phyloP scores from a whole-genome alignment of 225 moss, liverwort and hornwort species.

The Ulota crispa region DNA sequence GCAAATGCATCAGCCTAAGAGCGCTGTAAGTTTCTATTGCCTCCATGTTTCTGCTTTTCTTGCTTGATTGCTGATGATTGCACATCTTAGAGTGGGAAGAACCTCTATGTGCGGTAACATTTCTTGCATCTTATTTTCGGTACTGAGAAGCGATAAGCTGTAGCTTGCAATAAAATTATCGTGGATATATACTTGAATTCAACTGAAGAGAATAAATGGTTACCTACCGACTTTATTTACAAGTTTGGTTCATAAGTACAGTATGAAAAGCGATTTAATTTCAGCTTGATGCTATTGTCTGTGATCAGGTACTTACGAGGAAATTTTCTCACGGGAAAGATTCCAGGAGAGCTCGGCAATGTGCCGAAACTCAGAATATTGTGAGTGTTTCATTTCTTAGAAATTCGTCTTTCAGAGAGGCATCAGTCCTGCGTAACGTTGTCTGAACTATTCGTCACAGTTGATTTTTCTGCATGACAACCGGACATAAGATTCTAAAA shows the following conservation, averaged over 20 bases:
- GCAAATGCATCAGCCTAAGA: conserved; percentile 54
- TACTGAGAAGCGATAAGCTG: neutral
- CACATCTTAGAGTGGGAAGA: neutral
- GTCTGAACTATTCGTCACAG: neutral
- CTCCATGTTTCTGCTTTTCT: neutral
- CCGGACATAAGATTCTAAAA: neutral
- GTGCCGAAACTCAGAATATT: conserved; percentile 57
- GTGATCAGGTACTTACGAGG: conserved; percentile 68
- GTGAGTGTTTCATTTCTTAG: conserved; percentile 41
- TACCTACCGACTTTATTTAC: neutral
- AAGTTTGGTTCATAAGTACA: neutral
- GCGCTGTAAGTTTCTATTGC: conserved; percentile 60
- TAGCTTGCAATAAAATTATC: neutral
- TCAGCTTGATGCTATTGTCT: conserved; percentile 7
- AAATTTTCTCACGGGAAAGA: conserved; percentile 64
- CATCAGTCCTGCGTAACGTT: neutral
- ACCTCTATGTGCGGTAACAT: neutral
- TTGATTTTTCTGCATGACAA: neutral
- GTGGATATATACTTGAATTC: neutral
- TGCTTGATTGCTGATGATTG: neutral
- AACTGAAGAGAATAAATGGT: neutral
- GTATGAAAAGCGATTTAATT: neutral
- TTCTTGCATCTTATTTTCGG: neutral
- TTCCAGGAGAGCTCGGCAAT: conserved; percentile 63
- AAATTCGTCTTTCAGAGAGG: neutral